phyloP scores from a whole-genome alignment of 2,329 filamentous ascomycete genomes.

The Parascedosporium putredinis region DNA sequence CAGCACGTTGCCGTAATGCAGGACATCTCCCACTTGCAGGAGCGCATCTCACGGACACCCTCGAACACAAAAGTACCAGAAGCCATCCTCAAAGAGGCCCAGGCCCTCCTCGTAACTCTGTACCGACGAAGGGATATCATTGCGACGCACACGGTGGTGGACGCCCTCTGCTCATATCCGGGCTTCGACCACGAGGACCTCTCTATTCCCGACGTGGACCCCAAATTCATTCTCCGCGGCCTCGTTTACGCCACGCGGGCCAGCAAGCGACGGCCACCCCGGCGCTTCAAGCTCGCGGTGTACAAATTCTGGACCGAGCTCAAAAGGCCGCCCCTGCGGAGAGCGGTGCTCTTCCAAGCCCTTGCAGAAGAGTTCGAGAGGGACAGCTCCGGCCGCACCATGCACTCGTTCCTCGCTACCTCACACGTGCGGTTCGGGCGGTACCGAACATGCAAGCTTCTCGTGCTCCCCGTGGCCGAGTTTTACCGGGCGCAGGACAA shows the following conservation, averaged over 20 bases:
- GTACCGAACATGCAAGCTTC: neutral
- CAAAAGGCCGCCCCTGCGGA: neutral
- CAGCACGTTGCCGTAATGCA: neutral
- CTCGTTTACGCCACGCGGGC: neutral
- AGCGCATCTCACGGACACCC: neutral
- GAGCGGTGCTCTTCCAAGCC: neutral
- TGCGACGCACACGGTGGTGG: neutral
- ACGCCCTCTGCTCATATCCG: neutral
- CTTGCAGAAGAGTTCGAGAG: neutral
- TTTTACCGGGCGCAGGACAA: neutral
- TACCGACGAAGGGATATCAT: neutral
- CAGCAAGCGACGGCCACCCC: neutral
- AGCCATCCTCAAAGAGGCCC: neutral
- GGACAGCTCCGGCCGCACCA: neutral
- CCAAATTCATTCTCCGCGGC: constrained; percentile 1
- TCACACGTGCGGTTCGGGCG: constrained; percentile 2
- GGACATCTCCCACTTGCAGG: neutral
- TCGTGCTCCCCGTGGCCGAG: constrained; percentile 2
- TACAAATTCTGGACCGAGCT: constrained; percentile 2
- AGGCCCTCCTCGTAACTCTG: neutral
- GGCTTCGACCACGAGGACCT: neutral
- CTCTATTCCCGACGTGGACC: neutral
- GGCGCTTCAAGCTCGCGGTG: constrained; percentile 2
- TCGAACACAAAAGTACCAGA: neutral
- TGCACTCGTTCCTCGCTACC: constrained; percentile 5